Base-by-base conservation (phyloP, 140 eudicot genomes). In the Anethum foeniculum region DNA sequence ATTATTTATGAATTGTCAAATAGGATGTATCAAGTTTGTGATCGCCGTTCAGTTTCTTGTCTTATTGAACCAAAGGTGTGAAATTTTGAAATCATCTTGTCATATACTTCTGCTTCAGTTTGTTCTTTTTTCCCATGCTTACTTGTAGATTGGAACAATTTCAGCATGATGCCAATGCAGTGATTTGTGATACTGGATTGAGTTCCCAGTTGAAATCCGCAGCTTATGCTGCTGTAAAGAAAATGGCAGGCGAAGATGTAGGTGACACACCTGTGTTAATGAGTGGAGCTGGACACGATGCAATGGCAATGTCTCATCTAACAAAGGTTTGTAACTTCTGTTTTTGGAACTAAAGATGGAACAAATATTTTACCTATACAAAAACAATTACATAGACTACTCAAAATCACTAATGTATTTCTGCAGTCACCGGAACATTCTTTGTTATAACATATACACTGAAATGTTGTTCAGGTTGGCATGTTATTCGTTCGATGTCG, bases 201-300 rank as follows among this genome's bases (percentile, higher is more conserved):
- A 88, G 95, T 80, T 84, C 90, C 46, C 90, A 89, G 88, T 93
- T 95, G 71, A 92, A 89, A 80, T 86, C 96, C 13, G 97, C 99
- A 19, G 93, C 92, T 23, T 89, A 86, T 48, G 39, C 89, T 48
- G 97, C 97, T 83, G 76, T 92, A 77, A 92, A 84, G 78, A 88
- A 86, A 30, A 76, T 92, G 87, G 81, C 90, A 1, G 99, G 95
- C 14, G 91, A 90, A 81, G 88, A 90, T 72, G 77, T 82, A 54
- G 87, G 85, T 68, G 95, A 95, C 32, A 93, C 92, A 76, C 99
- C 99, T 16, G 89, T 85, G 64, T 86, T 95, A 67, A 95, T 95
- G 97, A 95, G 99, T 85, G 99, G 99, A 84, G 99, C 99, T 13
- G 99, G 99, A 64, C 99, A 95, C 73, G 99, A 95, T 81, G 97